These are phyloP conservation scores for Phialophora expanda DNA, from an alignment of 2,329 filamentous ascomycete species.

Conservation along the genomic window DNA sequence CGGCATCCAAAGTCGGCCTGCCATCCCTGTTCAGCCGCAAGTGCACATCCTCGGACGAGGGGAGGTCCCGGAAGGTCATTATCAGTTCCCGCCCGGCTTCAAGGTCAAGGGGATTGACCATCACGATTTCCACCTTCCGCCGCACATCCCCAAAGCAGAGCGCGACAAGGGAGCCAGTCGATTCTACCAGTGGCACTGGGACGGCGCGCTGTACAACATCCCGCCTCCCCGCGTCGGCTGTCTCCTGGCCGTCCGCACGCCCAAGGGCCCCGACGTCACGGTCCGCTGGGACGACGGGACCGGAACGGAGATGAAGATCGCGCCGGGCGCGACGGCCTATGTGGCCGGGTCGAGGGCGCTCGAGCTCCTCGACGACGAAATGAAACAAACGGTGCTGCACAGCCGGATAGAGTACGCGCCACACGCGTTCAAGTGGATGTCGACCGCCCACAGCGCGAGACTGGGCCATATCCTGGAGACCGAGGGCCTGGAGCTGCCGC, in stretches of 20 bases:
- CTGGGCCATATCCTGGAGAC: constrained; percentile 45
- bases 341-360: constrained; percentile 41
- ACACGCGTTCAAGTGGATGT: constrained; percentile 49
- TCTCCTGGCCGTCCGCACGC: constrained; percentile 45
- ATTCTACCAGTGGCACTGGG: constrained; percentile 49
- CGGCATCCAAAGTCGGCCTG: constrained; percentile 44
- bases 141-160: constrained; percentile 46
- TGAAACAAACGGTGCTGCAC: constrained; percentile 41
- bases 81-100: constrained; percentile 47
- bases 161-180: constrained; percentile 44
- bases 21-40: constrained; percentile 47
- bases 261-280: constrained; percentile 43
- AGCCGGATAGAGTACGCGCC: constrained; percentile 47
- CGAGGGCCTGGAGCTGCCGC: constrained; percentile 41
- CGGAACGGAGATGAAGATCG: constrained; percentile 44
- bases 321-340: constrained; percentile 46
- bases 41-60: constrained; percentile 49
- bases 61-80: constrained; percentile 44
- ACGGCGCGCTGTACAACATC: constrained; percentile 46
- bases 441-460: constrained; percentile 43
- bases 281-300: constrained; percentile 47
- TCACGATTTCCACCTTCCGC: constrained; percentile 48
- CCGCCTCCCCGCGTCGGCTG: constrained; percentile 47
- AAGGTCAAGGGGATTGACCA: constrained; percentile 49
- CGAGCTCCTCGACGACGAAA: constrained; percentile 42